phyloP scores from a whole-genome alignment of 495 filamentous ascomycete species.

The Apiosordaria backusii region DNA sequence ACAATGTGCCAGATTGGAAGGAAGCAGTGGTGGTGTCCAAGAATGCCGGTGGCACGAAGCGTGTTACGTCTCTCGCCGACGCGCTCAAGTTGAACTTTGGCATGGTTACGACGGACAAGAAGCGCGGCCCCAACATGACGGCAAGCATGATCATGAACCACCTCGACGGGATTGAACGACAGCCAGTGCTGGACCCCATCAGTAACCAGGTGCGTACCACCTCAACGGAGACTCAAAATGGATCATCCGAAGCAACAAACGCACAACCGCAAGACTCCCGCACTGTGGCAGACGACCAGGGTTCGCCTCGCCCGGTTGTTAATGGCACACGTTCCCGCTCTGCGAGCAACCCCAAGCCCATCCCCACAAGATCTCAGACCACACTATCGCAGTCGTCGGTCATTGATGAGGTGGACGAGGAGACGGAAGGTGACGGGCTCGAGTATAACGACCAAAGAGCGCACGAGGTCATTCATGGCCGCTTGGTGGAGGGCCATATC shows the following conservation, averaged over 20 bases:
- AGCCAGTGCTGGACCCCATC: conserved; percentile 30
- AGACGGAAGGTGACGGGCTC: conserved; percentile 41
- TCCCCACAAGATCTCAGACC: conserved; percentile 28
- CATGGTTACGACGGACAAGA: conserved; percentile 90
- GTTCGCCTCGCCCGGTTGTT: conserved; percentile 35
- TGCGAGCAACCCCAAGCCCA: conserved; percentile 21
- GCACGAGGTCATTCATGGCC: conserved; percentile 84
- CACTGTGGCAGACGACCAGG: conserved; percentile 35
- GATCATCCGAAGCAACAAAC: conserved; percentile 16
- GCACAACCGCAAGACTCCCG: conserved; percentile 23
- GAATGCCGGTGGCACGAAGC: conserved; percentile 93
- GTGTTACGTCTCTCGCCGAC: conserved; percentile 95
- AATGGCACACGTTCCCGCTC: conserved; percentile 31
- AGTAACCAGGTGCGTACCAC: conserved; percentile 32
- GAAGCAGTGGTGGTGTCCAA: conserved; percentile 96
- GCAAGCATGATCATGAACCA: conserved; percentile 63
- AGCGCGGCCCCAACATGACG: conserved; percentile 62
- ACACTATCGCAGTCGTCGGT: conserved; percentile 38
- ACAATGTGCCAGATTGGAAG: conserved; percentile 81
- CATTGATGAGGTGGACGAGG: conserved; percentile 47
- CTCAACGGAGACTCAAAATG: conserved; percentile 31
- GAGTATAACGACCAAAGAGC: conserved; percentile 87
- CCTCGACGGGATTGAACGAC: conserved; percentile 43
- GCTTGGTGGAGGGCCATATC: conserved; percentile 92
- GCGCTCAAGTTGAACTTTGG: conserved; percentile 96